Evolutionary conservation across 2,329 filamentous ascomycete genomes (phyloP), one percentile per base, ranked within the genome.

Genomic region (Cytospora schulzeri): DNA sequence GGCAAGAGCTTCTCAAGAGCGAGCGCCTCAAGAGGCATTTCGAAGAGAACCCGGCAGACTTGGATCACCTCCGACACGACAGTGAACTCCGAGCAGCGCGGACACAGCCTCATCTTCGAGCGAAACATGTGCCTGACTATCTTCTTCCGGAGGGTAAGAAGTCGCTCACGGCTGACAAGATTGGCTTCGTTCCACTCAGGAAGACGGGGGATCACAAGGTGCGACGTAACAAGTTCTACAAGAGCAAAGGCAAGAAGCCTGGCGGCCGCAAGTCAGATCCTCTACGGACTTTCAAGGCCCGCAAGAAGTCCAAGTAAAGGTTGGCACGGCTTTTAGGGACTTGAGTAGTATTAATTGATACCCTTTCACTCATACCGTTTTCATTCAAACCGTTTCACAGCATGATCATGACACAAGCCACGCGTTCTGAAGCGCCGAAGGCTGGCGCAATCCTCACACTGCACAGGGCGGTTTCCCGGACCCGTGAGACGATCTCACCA

Each of bases 1-100:
- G 92, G 61, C 88, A 94, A 75, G 95, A 98, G 76, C 83, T 99
- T 15, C 83, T 97, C 71, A 96, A 96, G 79, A 94, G 90, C 69
- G 94, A 98, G 73, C 97, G 97, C 78, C 81, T 99, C 62, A 93
- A 95, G 77, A 85, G 93, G 59, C 92, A 98, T 80, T 99, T 98
- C 73, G 95, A 98, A 74, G 95, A 99, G 77, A 97, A 99, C 75
- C 95, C 95, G 0, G 88, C 90, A 35, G 94, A 98, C 74, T 79
- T 98, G 68, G 86, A 88, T 45, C 92, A 97, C 74, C 81, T 98
- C 69, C 87, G 94, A 29, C 95, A 99, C 74, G 95, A 99, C 74
- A 89, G 89, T 45, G 94, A 97, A 75, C 82, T 96, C 63, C 86
- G 93, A 66, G 88, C 93, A 28, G 92, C 93, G 17, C 83, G 91